Evolutionary conservation across 176 grass and related monocot species (phyloP).

Genomic region (Aegilops umbellulata): DNA sequence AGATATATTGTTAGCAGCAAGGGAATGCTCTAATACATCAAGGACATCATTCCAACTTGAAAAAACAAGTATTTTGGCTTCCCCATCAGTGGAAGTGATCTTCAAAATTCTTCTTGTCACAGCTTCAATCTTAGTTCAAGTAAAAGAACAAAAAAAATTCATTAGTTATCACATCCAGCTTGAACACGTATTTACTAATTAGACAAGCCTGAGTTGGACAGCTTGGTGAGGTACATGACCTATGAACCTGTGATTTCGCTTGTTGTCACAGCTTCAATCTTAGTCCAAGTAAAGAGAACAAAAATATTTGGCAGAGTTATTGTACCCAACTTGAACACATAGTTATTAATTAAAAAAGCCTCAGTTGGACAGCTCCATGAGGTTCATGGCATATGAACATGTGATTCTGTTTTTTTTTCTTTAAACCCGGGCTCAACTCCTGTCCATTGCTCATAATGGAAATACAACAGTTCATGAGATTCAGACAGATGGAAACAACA

Average conservation of each 20-base stretch:
- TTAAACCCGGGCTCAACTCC: too few relatives aligned
- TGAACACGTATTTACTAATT: conserved; percentile 2
- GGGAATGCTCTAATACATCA: conserved; percentile 83
- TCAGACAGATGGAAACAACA: neutral
- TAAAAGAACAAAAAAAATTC: conserved; percentile 20
- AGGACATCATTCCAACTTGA: conserved; percentile 98
- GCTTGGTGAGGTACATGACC: neutral
- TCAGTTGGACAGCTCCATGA: neutral
- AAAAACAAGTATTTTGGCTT: conserved; percentile 87
- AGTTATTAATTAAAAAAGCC: neutral
- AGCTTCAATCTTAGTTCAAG: conserved; percentile 71
- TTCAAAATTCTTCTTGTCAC: conserved; percentile 88
- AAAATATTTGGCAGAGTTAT: conserved; percentile 4
- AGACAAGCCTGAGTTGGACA: neutral
- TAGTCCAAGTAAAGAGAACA: conserved; percentile 25
- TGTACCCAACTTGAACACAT: neutral
- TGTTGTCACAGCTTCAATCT: conserved; percentile 76
- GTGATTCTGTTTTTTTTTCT: neutral
- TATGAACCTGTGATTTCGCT: neutral
- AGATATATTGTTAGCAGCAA: conserved; percentile 64
- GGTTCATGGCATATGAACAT: neutral
- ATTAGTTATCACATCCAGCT: neutral
- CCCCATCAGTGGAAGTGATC: conserved; percentile 62
- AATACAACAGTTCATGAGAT: too few relatives aligned
- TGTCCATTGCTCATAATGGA: too few relatives aligned